These are phyloP conservation scores for Paracorniculantispora psalliotae DNA, from an alignment of 2,329 filamentous ascomycete species.

Conservation along the genomic window DNA sequence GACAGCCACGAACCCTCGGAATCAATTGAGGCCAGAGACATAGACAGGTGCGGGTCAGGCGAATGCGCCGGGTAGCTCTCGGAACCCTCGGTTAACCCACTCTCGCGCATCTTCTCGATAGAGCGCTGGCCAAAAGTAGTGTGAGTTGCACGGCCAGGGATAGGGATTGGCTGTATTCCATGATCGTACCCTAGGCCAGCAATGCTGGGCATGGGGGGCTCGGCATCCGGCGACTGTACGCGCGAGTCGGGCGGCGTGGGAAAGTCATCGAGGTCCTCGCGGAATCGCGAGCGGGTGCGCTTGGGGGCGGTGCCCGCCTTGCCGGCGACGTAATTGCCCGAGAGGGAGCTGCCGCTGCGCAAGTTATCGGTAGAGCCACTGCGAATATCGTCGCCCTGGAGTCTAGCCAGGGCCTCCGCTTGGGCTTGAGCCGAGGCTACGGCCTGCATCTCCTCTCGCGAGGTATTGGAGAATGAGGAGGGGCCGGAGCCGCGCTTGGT, in stretches of 20 bases:
- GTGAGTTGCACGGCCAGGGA: slow-evolving; percentile 36
- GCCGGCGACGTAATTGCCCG: slow-evolving; percentile 15
- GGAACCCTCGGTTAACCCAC: neutral
- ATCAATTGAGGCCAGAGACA: slow-evolving; percentile 89
- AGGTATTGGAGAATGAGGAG: slow-evolving; percentile 88
- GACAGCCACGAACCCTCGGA: slow-evolving; percentile 96
- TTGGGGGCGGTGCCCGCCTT: slow-evolving; percentile 53
- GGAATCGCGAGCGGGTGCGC: slow-evolving; percentile 83
- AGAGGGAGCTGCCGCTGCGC: slow-evolving; percentile 27
- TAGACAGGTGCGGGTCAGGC: slow-evolving; percentile 63
- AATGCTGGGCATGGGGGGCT: slow-evolving; percentile 34
- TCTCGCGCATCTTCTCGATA: slow-evolving; percentile 23
- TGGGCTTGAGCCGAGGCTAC: slow-evolving; percentile 23
- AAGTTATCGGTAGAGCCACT: slow-evolving; percentile 33
- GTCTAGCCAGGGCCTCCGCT: slow-evolving; percentile 28
- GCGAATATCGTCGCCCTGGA: slow-evolving; percentile 29
- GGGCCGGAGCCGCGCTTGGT: slow-evolving; percentile 52
- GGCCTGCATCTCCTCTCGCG: slow-evolving; percentile 73
- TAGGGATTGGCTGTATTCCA: slow-evolving; percentile 23
- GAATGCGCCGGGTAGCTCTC: slow-evolving; percentile 30
- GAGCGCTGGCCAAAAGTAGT: slow-evolving; percentile 41
- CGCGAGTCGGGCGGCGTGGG: slow-evolving; percentile 83
- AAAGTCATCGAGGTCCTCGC: slow-evolving; percentile 84
- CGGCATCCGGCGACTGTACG: slow-evolving; percentile 69
- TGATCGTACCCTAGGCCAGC: slow-evolving; percentile 22